Evolutionary conservation across 2,329 filamentous ascomycete genomes (phyloP).

Genomic region (Drechslerella coelobrocha): DNA sequence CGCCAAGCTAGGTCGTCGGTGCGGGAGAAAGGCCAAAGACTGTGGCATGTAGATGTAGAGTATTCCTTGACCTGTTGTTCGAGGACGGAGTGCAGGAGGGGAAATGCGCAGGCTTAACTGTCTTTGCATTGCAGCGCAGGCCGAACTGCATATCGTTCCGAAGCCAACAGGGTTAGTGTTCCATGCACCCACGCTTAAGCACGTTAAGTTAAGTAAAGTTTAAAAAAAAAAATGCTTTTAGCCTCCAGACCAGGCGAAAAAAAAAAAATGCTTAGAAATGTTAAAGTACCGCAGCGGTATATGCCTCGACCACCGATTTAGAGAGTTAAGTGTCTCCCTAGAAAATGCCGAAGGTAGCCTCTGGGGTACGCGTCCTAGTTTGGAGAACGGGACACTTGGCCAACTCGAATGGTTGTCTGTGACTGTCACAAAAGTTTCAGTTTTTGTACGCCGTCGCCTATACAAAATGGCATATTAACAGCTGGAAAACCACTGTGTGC

Average conservation of each 20-base stretch:
- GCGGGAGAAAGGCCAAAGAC: constrained; percentile 29
- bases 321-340: not conserved
- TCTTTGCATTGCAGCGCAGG: constrained; percentile 5
- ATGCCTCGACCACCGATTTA: not conserved
- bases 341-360: constrained; percentile 49
- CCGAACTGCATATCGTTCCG: constrained; percentile 7
- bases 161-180: constrained; percentile 3
- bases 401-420: not conserved
- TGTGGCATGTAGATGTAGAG: not conserved
- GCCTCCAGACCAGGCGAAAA: too few species aligned
- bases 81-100: too few species aligned
- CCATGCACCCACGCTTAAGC: not conserved
- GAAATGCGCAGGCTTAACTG: constrained; percentile 4
- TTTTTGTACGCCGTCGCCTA: constrained; percentile 1
- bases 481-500: constrained; percentile 5
- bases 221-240: too few species aligned
- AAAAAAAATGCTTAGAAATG: not conserved
- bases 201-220: too few species aligned
- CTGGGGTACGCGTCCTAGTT: not conserved
- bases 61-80: too few species aligned
- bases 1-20: constrained; percentile 11
- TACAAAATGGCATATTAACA: constrained; percentile 18
- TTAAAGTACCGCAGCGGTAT: not conserved
- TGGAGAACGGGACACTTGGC: constrained; percentile 11
- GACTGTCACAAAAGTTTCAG: not conserved